phyloP scores from a whole-genome alignment of 495 filamentous ascomycete genomes.

The Delitschia confertaspora region DNA sequence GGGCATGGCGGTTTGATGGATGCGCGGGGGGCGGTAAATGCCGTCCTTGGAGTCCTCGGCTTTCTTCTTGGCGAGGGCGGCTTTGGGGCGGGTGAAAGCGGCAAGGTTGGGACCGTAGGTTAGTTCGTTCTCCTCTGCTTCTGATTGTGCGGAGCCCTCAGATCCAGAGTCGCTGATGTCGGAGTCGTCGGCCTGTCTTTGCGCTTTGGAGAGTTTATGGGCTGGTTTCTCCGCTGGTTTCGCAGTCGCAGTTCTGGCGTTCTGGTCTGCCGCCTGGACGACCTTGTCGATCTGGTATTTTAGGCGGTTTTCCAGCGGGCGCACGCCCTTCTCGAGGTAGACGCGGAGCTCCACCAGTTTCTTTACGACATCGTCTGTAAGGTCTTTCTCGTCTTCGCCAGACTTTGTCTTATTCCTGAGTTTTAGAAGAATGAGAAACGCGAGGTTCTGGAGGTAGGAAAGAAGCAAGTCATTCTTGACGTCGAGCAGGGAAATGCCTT shows the following conservation, averaged over 20 bases:
- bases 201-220: constrained; percentile 25
- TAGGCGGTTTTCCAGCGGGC: constrained; percentile 76
- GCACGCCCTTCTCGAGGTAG: constrained; percentile 83
- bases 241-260: constrained; percentile 32
- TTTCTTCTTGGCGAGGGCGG: constrained; percentile 21
- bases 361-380: constrained; percentile 50
- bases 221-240: constrained; percentile 1
- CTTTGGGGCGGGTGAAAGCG: constrained; percentile 43
- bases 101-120: constrained; percentile 58
- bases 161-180: constrained; percentile 27
- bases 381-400: constrained; percentile 33
- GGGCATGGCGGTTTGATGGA: constrained; percentile 62
- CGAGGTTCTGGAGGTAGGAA: constrained; percentile 89
- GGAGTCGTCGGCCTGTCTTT: constrained; percentile 35
- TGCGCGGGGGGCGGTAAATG: constrained; percentile 77
- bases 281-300: constrained; percentile 90
- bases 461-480: constrained; percentile 91
- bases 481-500: constrained; percentile 90
- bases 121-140: constrained; percentile 51
- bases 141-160: constrained; percentile 26
- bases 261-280: constrained; percentile 74
- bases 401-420: constrained; percentile 45
- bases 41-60: constrained; percentile 38
- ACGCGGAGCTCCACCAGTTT: constrained; percentile 79
- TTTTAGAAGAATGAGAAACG: constrained; percentile 79